Base-by-base conservation (phyloP, 208 protist genomes). In the Phytomonas sp. region DNA sequence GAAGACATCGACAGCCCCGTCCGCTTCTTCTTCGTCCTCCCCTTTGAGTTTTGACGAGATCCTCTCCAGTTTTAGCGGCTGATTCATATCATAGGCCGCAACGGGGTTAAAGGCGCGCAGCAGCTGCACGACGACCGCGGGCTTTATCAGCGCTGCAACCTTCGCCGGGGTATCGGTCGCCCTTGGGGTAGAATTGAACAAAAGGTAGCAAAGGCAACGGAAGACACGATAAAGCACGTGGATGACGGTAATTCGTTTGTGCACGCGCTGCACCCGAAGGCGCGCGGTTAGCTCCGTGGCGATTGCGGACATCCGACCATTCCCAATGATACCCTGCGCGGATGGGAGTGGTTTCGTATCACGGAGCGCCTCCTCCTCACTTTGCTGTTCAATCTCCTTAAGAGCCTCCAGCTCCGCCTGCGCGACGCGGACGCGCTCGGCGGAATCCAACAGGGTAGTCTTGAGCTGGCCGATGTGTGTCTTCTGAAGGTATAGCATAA, bases 41-140 rank as follows among this genome's bases (percentile, higher is more conserved):
- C 60, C 56, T 63, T 53, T 63, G 43, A 23, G 51, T 23, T 32
- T 40, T 7, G 51, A 26, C 31, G 6, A 23, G 29, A 30, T 62
- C 33, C 62, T 75, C 29, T 75, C 9, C 5, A 61, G 46, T 33
- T 60, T 32, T 51, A 75, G 62, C 11, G 30, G 66, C 53, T 75
- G 33, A 65, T 67, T 71, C 36, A 73, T 75, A 43, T 85, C 73
- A 74, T 95, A 95, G 5, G 75, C 75, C 23, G 77, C 83, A 11
- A 92, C 76, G 1, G 92, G 92, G 76, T 93, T 86, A 66, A 96
- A 93, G 43, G 84, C 81, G 23, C 83, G 83, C 11, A 96, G 77
- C 20, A 85, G 75, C 70, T 92, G 77, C 68, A 83, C 81, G 33
- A 91, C 71, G 11, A 85, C 81, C 33, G 85, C 83, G 1, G 92